phyloP scores from a whole-genome alignment of 2,329 filamentous ascomycete species.

The Botrytis aclada region DNA sequence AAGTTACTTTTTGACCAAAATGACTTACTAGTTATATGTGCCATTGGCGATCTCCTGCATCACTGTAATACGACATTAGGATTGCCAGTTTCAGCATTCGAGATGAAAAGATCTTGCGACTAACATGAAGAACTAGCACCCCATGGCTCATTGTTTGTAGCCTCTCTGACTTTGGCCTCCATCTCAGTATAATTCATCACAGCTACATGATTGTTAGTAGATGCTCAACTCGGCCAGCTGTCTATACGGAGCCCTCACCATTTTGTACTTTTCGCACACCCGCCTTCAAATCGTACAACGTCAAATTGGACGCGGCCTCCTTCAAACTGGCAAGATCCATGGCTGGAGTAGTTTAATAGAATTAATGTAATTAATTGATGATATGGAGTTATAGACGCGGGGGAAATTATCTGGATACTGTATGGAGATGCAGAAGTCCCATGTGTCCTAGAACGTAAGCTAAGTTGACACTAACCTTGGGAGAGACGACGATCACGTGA shows the following conservation, averaged over 20 bases:
- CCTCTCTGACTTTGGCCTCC: slow-evolving; percentile 83
- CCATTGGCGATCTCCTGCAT: slow-evolving; percentile 99
- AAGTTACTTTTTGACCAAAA: slow-evolving; percentile 47
- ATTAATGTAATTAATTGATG: neutral
- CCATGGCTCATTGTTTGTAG: slow-evolving; percentile 99
- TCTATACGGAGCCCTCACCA: slow-evolving; percentile 50
- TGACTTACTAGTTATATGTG: slow-evolving; percentile 91
- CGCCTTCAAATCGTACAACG: slow-evolving; percentile 72
- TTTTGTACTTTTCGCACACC: slow-evolving; percentile 75
- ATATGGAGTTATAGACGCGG: slow-evolving; percentile 16
- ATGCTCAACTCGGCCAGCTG: slow-evolving; percentile 27
- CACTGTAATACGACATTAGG: slow-evolving; percentile 22
- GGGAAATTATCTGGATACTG: slow-evolving; percentile 20
- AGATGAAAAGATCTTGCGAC: slow-evolving; percentile 14
- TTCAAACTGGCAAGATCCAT: slow-evolving; percentile 69
- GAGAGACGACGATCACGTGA: neutral
- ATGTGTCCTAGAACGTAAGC: slow-evolving; percentile 15
- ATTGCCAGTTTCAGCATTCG: neutral
- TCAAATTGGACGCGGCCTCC: slow-evolving; percentile 69
- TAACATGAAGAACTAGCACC: slow-evolving; percentile 40
- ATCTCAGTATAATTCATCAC: slow-evolving; percentile 80
- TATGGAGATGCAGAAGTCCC: slow-evolving; percentile 14
- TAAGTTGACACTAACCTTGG: slow-evolving; percentile 2
- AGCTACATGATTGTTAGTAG: slow-evolving; percentile 46
- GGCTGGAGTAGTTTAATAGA: slow-evolving; percentile 20